Evolutionary conservation across 768 basidiomycete species (phyloP).

Genomic region (Termitomyces eurrhizus): DNA sequence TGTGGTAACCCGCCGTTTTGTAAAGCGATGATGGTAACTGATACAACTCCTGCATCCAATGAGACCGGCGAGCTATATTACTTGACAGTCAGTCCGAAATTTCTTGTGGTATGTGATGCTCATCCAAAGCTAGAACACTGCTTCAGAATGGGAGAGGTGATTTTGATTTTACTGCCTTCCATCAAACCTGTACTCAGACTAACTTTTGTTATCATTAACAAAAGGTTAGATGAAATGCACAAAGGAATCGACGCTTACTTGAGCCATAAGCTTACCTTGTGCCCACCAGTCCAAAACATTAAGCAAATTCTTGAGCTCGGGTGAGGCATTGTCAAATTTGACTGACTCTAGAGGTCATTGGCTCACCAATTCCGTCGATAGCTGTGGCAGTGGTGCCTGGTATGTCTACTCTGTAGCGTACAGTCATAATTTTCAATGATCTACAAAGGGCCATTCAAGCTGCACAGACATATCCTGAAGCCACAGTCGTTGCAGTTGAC

Average conservation of each 20-base stretch:
- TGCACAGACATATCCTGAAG: constrained; percentile 4
- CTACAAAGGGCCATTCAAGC: background rate
- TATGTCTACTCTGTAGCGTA: background rate
- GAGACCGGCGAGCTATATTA: background rate
- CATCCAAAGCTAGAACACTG: background rate
- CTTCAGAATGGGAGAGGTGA: constrained; percentile 2
- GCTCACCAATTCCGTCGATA: background rate
- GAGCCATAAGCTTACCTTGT: background rate
- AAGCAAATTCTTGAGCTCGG: background rate
- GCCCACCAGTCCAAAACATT: background rate
- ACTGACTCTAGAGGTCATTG: background rate
- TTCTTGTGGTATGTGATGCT: background rate
- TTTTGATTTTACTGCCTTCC: background rate
- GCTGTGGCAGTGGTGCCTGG: constrained; percentile 3
- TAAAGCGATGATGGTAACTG: background rate
- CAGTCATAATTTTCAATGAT: background rate
- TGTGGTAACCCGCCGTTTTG: background rate
- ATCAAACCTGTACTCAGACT: too few species aligned
- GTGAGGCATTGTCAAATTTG: background rate
- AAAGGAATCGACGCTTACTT: constrained; percentile 1
- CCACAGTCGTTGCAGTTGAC: background rate
- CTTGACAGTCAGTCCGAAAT: background rate
- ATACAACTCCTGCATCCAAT: background rate
- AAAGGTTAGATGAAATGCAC: constrained; percentile 2
- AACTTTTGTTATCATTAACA: background rate